Evolutionary conservation across 495 filamentous ascomycete genomes (phyloP), one percentile per base, ranked within the genome.

Genomic region (Tuber microsphaerosporum): DNA sequence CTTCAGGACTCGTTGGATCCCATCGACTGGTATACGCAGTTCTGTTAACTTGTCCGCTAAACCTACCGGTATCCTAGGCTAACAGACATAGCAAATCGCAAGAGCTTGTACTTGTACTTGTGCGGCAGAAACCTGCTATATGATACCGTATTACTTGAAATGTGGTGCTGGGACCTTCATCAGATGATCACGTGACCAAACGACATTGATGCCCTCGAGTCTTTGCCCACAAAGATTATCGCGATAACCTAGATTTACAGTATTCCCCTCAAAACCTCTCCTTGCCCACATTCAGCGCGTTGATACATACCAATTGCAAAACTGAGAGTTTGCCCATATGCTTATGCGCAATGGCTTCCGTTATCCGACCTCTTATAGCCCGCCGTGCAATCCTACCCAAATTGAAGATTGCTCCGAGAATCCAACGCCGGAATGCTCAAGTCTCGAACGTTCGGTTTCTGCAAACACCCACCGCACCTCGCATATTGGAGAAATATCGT

Each of bases 361-460:
- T 76, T 26, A 41, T 75, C 31, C 80, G 80, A 41, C 79, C 74
- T 34, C 71, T 79, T 70, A 68, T 74, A 31, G 70, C 80, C 31
- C 78, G 76, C 71, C 81, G 75, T 31, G 51, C 65, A 6, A 42
- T 76, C 69, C 37, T 73, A 44, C 17, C 74, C 71, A 39, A n/a
- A 31, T 68, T 71, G 65, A 81, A 68, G 42, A 70, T 68, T 17
- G 43, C 45, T 26, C 61, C 72, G 48, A 69, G 68, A 37, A 76
- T 78, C 61, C 95, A 98, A 82, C 88, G 92, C 72, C 89, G 96
- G 79, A 94, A 92, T 91, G 96, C 95, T 14, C 92, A 91, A 77
- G 94, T 97, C 16, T 92, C 94, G 84, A 93, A 97, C 84, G 90
- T 96, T 69, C 93, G 94, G 68, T 97, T 95, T 86, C 86, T 97